A percentile compares a stretch with the other conserved stretches of the same genome.
Evolutionary conservation across 2,329 filamentous ascomycete species (phyloP).

Genomic region (Diaporthe aspalathi): DNA sequence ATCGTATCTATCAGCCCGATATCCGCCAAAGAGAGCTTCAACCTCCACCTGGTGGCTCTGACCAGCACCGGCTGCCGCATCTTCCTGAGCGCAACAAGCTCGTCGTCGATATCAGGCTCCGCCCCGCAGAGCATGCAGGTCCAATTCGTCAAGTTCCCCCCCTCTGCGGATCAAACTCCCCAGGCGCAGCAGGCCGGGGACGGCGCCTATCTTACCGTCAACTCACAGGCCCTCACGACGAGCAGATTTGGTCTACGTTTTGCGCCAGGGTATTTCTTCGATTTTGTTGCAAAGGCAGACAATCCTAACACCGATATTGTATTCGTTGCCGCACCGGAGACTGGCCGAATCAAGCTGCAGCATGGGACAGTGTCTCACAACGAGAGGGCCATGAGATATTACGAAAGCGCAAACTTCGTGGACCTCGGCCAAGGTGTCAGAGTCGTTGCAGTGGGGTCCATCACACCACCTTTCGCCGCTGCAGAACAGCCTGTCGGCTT

Average conservation of each 20-base stretch:
- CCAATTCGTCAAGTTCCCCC: slow-evolving; percentile 96
- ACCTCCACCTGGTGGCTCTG: slow-evolving; percentile 88
- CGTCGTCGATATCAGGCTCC: slow-evolving; percentile 71
- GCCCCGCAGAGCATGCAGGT: slow-evolving; percentile 96
- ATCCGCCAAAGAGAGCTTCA: slow-evolving; percentile 79
- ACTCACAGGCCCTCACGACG: slow-evolving; percentile 60
- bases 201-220: slow-evolving; percentile 58
- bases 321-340: slow-evolving; percentile 89
- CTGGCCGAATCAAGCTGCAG: slow-evolving; percentile 80
- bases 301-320: slow-evolving; percentile 72
- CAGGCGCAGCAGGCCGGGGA: slow-evolving; percentile 49
- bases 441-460: slow-evolving; percentile 82
- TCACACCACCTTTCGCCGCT: slow-evolving; percentile 79
- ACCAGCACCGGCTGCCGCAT: slow-evolving; percentile 92
- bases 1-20: slow-evolving; percentile 91
- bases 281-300: slow-evolving; percentile 72
- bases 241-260: slow-evolving; percentile 71
- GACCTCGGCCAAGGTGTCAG: slow-evolving; percentile 72
- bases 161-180: slow-evolving; percentile 50
- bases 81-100: slow-evolving; percentile 89
- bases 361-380: slow-evolving; percentile 55
- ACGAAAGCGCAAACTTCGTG: slow-evolving; percentile 85
- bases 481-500: slow-evolving; percentile 79
- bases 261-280: slow-evolving; percentile 90
- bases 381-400: slow-evolving; percentile 65